Evolutionary conservation across 805 yeast species (phyloP), one percentile per base, ranked within the genome.

Genomic region (Metschnikowia cubensis): DNA sequence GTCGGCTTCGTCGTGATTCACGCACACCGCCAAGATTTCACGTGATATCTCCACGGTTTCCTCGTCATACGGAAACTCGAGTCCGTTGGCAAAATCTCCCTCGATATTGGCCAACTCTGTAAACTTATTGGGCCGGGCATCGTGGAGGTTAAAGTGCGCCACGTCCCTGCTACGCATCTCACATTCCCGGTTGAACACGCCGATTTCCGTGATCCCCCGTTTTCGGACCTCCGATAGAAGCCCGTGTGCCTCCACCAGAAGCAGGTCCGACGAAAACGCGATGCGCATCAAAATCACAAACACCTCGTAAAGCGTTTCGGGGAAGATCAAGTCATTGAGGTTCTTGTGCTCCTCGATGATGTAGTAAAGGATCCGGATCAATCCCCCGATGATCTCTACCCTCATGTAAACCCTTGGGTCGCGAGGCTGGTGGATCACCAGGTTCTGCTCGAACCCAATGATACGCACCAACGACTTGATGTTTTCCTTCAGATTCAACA

Each of bases 1-100:
- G 64, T 89, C 96, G 0, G 89, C 89, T 57, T 87, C 95, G 55
- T 86, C 90, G 59, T 84, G 83, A 3, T 89, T 85, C 10, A 83
- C 78, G 51, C 83, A 81, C 25, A 77, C 74, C 51, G 84, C 89
- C 48, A 89, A 69, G 17, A 89, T 77, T 54, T 84, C 87, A 53
- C 89, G 73, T 0, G 95, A 84, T 60, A 84, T 69, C 53, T 84
- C 89, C 35, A 85, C 80, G 2, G 82, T 80, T 50, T 80, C 83
- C 50, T 74, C 79, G 49, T 80, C 83, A 59, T 83, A 84, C 5
- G 81, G 77, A 51, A 82, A 75, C 59, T 83, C 88, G 13, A 82
- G 61, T 1, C 88, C 88, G 59, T 83, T 82, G 45, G 82, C 72
- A 43, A 69, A 67, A 7, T 73, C 74, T 45, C 72, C 64, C 56